phyloP scores from a whole-genome alignment of 257 asterid species.

The Nicotiana sylvestris region DNA sequence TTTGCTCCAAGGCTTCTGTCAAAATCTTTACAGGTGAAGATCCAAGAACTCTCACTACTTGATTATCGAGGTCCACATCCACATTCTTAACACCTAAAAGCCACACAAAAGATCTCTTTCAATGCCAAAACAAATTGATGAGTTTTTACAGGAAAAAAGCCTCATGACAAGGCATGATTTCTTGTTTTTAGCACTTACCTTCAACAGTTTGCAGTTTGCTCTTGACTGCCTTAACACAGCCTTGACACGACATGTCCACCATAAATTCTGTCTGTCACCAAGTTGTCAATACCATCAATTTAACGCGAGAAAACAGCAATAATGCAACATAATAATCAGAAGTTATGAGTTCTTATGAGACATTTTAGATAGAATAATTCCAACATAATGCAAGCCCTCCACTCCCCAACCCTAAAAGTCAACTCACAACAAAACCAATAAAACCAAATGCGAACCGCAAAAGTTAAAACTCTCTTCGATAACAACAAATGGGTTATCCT shows the following conservation, averaged over 20 bases:
- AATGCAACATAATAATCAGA: neutral
- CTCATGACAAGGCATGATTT: neutral
- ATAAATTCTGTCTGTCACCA: constrained; percentile 76
- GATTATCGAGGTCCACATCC: constrained; percentile 76
- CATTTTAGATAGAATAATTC: neutral
- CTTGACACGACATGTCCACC: constrained; percentile 95
- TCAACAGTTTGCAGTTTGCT: constrained; percentile 65
- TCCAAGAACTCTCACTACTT: constrained; percentile 87
- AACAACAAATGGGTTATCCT: neutral
- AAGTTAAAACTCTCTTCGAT: neutral
- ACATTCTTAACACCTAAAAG: constrained; percentile 75
- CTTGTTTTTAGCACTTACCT: constrained; percentile 42
- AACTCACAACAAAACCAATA: constrained; percentile 1
- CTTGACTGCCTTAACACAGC: constrained; percentile 81
- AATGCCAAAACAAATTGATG: neutral
- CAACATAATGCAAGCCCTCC: neutral
- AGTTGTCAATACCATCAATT: neutral
- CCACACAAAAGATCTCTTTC: neutral
- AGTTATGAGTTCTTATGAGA: neutral
- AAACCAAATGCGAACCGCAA: neutral
- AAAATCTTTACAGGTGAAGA: constrained; percentile 69
- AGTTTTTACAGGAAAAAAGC: neutral
- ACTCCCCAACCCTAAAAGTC: neutral
- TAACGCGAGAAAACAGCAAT: neutral
- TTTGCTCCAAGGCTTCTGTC: constrained; percentile 89